phyloP scores from a whole-genome alignment of 345 rosid genomes.

The Leavenworthia alabamica region DNA sequence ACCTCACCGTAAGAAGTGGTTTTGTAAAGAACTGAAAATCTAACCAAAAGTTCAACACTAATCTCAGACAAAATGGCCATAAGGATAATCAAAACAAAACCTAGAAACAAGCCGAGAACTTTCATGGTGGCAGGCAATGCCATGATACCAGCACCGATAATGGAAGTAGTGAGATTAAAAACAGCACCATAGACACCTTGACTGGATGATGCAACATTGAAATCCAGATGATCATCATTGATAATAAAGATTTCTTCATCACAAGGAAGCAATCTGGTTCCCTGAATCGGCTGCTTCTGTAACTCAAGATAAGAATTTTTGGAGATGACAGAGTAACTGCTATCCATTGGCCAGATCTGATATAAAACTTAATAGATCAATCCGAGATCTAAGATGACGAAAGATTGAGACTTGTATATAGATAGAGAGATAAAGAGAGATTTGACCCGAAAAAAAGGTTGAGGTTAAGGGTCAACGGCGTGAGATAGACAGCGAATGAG shows the following conservation, averaged over 20 bases:
- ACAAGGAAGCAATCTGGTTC: conserved; percentile 36
- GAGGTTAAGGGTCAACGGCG: conserved; percentile 30
- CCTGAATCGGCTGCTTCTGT: conserved; percentile 37
- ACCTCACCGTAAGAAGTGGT: conserved; percentile 85
- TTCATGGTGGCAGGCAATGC: conserved; percentile 97
- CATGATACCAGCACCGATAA: conserved; percentile 98
- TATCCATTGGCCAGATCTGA: conserved; percentile 50
- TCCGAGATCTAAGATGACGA: conserved; percentile 10
- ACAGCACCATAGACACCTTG: conserved; percentile 74
- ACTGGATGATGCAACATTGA: conserved; percentile 27
- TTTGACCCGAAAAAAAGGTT: conserved; percentile 15
- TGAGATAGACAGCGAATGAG: conserved; percentile 11
- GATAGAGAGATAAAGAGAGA: background rate
- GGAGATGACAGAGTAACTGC: conserved; percentile 56
- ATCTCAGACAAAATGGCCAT: conserved; percentile 79
- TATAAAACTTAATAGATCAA: background rate
- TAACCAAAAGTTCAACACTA: conserved; percentile 71
- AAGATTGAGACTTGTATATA: conserved; percentile 3
- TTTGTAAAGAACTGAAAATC: conserved; percentile 62
- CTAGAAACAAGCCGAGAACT: conserved; percentile 73
- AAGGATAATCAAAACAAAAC: conserved; percentile 57
- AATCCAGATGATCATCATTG: conserved; percentile 35
- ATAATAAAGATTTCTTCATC: conserved; percentile 39
- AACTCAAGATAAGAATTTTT: conserved; percentile 53
- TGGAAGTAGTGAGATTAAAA: conserved; percentile 77